These are phyloP conservation scores for Penicillium sp. DNA, from an alignment of 2,329 filamentous ascomycete genomes.

Conservation along the genomic window DNA sequence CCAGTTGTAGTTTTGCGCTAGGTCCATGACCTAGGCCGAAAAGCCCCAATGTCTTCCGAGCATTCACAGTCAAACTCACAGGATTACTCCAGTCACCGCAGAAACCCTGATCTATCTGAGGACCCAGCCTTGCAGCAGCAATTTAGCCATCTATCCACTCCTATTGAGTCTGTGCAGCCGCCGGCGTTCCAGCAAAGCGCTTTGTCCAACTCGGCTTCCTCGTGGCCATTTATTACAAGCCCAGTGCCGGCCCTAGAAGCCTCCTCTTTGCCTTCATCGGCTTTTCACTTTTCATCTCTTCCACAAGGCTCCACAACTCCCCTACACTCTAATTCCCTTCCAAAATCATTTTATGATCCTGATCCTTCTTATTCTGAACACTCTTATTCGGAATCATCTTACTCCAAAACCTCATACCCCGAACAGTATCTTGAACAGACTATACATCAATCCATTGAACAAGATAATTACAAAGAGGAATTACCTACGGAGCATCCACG, in stretches of 20 bases:
- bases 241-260: constrained; percentile 4
- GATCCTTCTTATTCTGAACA: neutral
- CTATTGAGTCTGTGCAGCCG: constrained; percentile 15
- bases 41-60: constrained; percentile 19
- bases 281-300: constrained; percentile 8
- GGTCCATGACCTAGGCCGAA: constrained; percentile 18
- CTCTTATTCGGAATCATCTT: neutral
- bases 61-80: constrained; percentile 22
- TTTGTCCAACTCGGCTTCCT: constrained; percentile 6
- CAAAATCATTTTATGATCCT: constrained; percentile 6
- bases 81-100: constrained; percentile 15
- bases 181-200: constrained; percentile 13
- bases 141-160: constrained; percentile 5
- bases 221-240: constrained; percentile 14
- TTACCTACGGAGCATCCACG: constrained; percentile 4
- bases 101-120: constrained; percentile 12
- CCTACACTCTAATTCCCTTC: constrained; percentile 6
- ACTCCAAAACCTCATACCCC: neutral
- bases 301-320: constrained; percentile 11
- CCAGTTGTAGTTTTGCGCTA: constrained; percentile 11
- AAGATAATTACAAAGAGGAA: constrained; percentile 5
- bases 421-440: neutral
- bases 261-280: constrained; percentile 1
- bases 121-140: constrained; percentile 10
- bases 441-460: constrained; percentile 7